These are phyloP conservation scores for Platanus orientalis DNA, from an alignment of 164 flowering plant genomes.

Conservation along the genomic window DNA sequence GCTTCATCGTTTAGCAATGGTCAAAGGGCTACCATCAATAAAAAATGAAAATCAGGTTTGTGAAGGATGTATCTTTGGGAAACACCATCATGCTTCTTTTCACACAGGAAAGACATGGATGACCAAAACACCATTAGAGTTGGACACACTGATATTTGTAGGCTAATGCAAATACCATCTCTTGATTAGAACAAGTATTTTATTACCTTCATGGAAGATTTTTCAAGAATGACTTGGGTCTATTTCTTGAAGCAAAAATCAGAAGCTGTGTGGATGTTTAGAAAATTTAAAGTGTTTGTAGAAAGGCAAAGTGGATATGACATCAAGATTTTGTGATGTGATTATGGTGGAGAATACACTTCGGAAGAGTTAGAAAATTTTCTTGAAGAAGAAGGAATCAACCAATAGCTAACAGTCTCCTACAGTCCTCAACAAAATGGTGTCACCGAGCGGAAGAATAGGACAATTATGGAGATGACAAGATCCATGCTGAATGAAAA, in stretches of 20 bases:
- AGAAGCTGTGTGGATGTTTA: background rate
- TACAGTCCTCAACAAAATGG: slow-evolving; percentile 5
- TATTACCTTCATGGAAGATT: too few relatives aligned
- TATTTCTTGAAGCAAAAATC: background rate
- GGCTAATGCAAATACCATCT: slow-evolving; percentile 3
- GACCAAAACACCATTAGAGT: background rate
- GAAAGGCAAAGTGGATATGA: too few relatives aligned
- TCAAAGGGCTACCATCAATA: background rate
- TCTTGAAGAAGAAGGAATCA: slow-evolving; percentile 8
- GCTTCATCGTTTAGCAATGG: background rate
- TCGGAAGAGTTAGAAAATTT: background rate
- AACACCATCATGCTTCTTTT: too few relatives aligned
- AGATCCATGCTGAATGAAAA: too few relatives aligned
- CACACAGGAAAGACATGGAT: slow-evolving; percentile 4
- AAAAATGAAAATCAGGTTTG: background rate
- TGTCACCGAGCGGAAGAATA: slow-evolving; percentile 5
- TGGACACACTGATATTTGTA: slow-evolving; percentile 7
- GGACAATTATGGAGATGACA: background rate
- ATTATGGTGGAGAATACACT: too few relatives aligned
- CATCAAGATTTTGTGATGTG: too few relatives aligned
- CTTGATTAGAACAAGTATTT: background rate
- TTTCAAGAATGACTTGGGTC: too few relatives aligned
- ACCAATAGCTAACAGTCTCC: slow-evolving; percentile 1
- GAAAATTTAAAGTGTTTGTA: too few relatives aligned
- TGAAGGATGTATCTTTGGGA: too few relatives aligned